Evolutionary conservation across 768 basidiomycete genomes (phyloP), one percentile per base, ranked within the genome.

Genomic region (Lactarius vividus): DNA sequence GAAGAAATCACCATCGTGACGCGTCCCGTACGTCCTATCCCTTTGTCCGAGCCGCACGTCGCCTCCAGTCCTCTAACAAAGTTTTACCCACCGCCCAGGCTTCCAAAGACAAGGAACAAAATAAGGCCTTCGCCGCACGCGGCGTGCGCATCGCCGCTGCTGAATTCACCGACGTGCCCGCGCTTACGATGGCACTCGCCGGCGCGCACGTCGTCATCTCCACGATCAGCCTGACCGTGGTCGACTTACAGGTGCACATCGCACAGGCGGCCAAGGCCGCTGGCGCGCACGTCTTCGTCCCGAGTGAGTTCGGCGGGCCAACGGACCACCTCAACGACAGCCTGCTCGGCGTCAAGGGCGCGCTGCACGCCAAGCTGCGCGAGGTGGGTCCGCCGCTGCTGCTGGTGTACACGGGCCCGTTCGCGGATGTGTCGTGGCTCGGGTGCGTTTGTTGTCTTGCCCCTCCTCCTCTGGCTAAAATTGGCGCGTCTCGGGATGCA

Each of bases 301-400:
- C 70, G 5, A 69, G 70, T 56, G 75, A 76, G 65, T 76, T 74
- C 37, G 74, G 75, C 4, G 69, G 61, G 20, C 66, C 72, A 4
- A 71, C 69, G 15, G 62, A 64, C 7, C 23, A 10, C 0, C 54
- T 44, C 9, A 46, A 57, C 11, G 71, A 72, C 4, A 10, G 3
- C 11, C 26, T 54, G 31, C 54, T 69, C 3, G 59, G 29, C 26
- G n/a, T 8, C 29, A 69, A 70, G 49, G n/a, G 55, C 28, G n/a
- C 40, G n/a, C 26, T 70, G 9, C 68, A 70, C 20, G 42, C 39
- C 10, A 57, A 56, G 23, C 58, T 71, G 37, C 59, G 65, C 18
- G 66, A 70, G 52, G 57, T 71, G 16, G 70, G 61, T 0, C 66
- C 69, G 3, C 71, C 71, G 15, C 28, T 54, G 59, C 9, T 71